Evolutionary conservation across 257 asterid species (phyloP).

Genomic region (Oldenlandia corymbosa): DNA sequence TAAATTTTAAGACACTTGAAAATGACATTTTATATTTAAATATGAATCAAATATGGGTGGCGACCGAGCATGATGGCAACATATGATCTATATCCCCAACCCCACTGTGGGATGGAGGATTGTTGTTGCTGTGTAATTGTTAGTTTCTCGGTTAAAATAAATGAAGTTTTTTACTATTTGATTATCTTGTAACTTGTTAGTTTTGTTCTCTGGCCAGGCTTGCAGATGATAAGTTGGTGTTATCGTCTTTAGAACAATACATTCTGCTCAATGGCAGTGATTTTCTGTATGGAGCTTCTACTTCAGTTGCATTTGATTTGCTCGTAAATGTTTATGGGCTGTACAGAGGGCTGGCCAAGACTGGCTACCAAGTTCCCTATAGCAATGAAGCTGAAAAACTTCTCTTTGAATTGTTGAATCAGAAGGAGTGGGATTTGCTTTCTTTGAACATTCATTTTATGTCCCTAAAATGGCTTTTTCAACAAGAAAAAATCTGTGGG

Average conservation of each 20-base stretch:
- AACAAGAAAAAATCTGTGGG: slow-evolving; percentile 75
- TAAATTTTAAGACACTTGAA: too few species aligned
- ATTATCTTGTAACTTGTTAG: background rate
- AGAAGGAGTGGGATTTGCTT: slow-evolving; percentile 74
- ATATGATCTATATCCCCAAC: too few species aligned
- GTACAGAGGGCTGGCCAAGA: slow-evolving; percentile 71
- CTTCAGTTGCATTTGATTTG: slow-evolving; percentile 44
- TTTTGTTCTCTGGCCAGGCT: slow-evolving; percentile 35
- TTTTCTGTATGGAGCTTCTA: slow-evolving; percentile 31
- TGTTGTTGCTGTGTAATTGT: too few species aligned
- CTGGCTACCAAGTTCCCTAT: slow-evolving; percentile 73
- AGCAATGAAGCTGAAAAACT: slow-evolving; percentile 86
- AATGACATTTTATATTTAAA: too few species aligned
- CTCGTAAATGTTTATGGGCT: slow-evolving; percentile 66
- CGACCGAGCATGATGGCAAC: too few species aligned
- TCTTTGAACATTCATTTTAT: slow-evolving; percentile 54
- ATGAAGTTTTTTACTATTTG: slow-evolving; percentile 6
- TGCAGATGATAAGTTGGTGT: slow-evolving; percentile 75
- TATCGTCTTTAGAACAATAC: slow-evolving; percentile 90
- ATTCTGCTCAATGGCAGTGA: slow-evolving; percentile 63
- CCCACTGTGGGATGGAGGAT: too few species aligned
- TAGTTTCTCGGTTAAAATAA: background rate
- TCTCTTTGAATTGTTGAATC: slow-evolving; percentile 53
- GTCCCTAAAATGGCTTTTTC: slow-evolving; percentile 86
- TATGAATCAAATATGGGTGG: too few species aligned